Evolutionary conservation across 169 alveolate species (phyloP).

Genomic region (Plasmodium falciparum): DNA sequence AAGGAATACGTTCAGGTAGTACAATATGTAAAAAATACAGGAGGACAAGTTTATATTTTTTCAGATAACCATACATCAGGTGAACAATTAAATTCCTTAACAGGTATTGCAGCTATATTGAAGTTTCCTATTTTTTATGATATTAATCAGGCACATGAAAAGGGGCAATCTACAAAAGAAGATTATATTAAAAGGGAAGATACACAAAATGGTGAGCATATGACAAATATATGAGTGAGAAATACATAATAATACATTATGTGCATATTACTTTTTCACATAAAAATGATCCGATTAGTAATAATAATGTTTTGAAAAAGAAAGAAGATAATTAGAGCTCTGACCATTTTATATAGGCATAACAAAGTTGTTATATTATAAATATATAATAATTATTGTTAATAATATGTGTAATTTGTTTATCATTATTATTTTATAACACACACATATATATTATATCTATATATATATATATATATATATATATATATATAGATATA

Average conservation of each 20-base stretch:
- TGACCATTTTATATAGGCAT: too few species aligned
- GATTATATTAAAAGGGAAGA: neutral
- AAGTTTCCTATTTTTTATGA: conserved; percentile 51
- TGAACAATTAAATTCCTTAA: conserved; percentile 78
- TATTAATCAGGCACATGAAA: neutral
- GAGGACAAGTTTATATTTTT: conserved; percentile 78
- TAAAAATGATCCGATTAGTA: too few species aligned
- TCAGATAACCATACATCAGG: conserved; percentile 84
- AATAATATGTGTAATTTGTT: too few species aligned
- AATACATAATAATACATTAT: neutral
- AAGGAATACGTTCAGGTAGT: conserved; percentile 70
- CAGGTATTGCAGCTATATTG: conserved; percentile 83
- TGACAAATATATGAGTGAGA: neutral
- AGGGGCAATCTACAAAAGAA: neutral
- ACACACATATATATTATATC: too few species aligned
- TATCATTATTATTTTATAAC: too few species aligned
- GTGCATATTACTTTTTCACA: too few species aligned
- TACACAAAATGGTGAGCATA: neutral
- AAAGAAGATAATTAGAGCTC: too few species aligned
- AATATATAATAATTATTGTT: too few species aligned
- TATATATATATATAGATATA: too few species aligned
- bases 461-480: too few species aligned
- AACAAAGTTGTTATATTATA: too few species aligned
- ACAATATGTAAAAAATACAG: conserved; percentile 74
- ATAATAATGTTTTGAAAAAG: too few species aligned